Base-by-base conservation (phyloP, 176 grass and related monocot species). In the Miscanthus lutarioriparius region DNA sequence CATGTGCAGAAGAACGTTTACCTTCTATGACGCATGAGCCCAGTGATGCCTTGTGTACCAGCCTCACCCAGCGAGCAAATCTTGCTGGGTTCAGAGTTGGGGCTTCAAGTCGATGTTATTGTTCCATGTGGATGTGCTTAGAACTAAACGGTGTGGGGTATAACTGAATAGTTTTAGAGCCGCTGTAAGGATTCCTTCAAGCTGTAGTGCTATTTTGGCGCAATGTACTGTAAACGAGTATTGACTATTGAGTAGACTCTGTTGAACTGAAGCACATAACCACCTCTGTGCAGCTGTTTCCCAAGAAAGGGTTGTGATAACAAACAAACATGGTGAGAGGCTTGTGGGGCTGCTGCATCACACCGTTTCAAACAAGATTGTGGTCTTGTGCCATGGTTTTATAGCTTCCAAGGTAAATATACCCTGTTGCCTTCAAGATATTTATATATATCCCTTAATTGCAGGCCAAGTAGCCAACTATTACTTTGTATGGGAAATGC, bases 321-420 rank as follows among this genome's bases (percentile, higher is more conserved):
- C 69, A 70, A 97, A 95, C 76, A 91, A 76, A 20, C 87, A 90
- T 51, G 91, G 88, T 26, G 92, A 97, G 81, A 93, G 88, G 49
- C 92, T 97, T 85, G 88, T 86, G 65, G 94, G 92, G 4, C 14
- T 94, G 45, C 79, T 97, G 41, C 90, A 97, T 61, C 62, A 92
- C 16, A 90, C 71, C 39, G 91, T 86, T 56, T 89, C 83, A 14
- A 94, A 85, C 63, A 90, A 86, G 80, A 72, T 97, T 82, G 92
- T 95, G 26, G 85, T 98, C 85, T 28, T 95, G 74, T 95, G 88
- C 82, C 92, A 98, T 83, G 95, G 95, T 4, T 98, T 98, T 73
- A 90, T 77, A 16, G 79, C 88, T 37, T 44, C 48, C 41, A 98
- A 98, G 95, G 95, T 53, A 61, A 70, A 61, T 45, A n/a, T 28